A percentile compares a stretch with the other conserved stretches of the same genome.
Conservation (phyloP, 306 rosid genomes). For the Vigna trinervia region DNA sequence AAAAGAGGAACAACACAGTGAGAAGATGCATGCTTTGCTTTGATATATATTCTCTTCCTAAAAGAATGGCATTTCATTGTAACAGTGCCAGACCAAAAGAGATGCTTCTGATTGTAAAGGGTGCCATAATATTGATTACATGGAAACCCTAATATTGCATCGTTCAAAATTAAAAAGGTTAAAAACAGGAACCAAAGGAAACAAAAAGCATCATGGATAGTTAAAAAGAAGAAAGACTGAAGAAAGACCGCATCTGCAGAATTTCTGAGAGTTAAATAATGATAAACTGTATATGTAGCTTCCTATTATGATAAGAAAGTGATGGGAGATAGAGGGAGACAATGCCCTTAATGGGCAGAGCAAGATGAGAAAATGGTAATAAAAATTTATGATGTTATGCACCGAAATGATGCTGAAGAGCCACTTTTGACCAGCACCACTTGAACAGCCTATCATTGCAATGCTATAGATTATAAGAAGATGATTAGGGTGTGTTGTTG, state of each 20-base stretch:
- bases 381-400: slow-evolving; percentile 48
- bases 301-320: slow-evolving; percentile 44
- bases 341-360: slow-evolving; percentile 64
- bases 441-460: slow-evolving; percentile 71
- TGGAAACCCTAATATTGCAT: not conserved
- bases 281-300: slow-evolving; percentile 34
- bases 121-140: not conserved
- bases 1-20: slow-evolving; percentile 35
- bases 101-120: slow-evolving; percentile 64
- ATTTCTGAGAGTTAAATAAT: slow-evolving; percentile 33
- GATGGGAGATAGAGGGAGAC: slow-evolving; percentile 51
- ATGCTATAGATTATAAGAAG: slow-evolving; percentile 47
- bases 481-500: slow-evolving; percentile 30
- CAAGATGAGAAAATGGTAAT: slow-evolving; percentile 60
- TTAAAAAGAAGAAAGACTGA: slow-evolving; percentile 11
- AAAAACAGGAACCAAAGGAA: slow-evolving; percentile 36
- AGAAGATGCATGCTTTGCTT: slow-evolving; percentile 32
- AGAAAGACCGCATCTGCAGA: slow-evolving; percentile 46
- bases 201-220: slow-evolving; percentile 33
- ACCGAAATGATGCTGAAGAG: slow-evolving; percentile 72
- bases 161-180: slow-evolving; percentile 14
- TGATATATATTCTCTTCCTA: slow-evolving; percentile 39
- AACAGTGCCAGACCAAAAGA: slow-evolving; percentile 36
- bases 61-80: slow-evolving; percentile 31
- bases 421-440: slow-evolving; percentile 78